A percentile compares a stretch with the other conserved stretches of the same genome.
These are phyloP conservation scores for Monosporascus sp. DNA, from an alignment of 2,329 filamentous ascomycete species.

Conservation along the genomic window DNA sequence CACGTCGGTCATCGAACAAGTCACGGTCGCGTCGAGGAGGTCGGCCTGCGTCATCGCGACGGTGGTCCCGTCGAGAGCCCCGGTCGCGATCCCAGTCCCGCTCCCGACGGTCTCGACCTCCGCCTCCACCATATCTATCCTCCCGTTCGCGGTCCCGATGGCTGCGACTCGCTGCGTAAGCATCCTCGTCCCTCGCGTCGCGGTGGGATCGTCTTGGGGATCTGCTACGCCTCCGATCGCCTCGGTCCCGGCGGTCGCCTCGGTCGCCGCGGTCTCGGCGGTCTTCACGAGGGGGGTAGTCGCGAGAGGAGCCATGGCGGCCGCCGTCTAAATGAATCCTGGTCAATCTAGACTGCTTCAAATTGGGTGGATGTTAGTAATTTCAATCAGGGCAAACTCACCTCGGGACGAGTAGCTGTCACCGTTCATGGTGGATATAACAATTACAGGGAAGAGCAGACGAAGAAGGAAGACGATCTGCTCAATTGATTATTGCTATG, in stretches of 20 bases:
- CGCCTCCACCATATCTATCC: slow-evolving; percentile 75
- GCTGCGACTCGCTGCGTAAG: slow-evolving; percentile 88
- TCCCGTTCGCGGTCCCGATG: slow-evolving; percentile 92
- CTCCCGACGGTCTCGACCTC: slow-evolving; percentile 38
- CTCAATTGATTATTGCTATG: not conserved
- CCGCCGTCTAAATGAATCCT: slow-evolving; percentile 31
- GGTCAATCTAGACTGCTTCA: slow-evolving; percentile 15
- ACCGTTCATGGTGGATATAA: slow-evolving; percentile 65
- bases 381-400: slow-evolving; percentile 34
- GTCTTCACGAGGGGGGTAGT: slow-evolving; percentile 47
- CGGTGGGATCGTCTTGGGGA: slow-evolving; percentile 70
- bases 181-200: slow-evolving; percentile 60
- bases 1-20: slow-evolving; percentile 56
- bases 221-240: slow-evolving; percentile 66
- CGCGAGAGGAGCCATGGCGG: slow-evolving; percentile 48
- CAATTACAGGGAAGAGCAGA: slow-evolving; percentile 2
- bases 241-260: slow-evolving; percentile 30
- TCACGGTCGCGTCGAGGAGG: slow-evolving; percentile 54
- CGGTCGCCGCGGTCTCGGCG: slow-evolving; percentile 35
- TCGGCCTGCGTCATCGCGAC: slow-evolving; percentile 52
- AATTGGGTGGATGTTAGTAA: slow-evolving; percentile 3
- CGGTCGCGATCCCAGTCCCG: slow-evolving; percentile 64
- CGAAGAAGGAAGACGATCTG: slow-evolving; percentile 1
- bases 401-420: slow-evolving; percentile 77
- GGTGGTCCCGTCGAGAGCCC: slow-evolving; percentile 34